These are phyloP conservation scores for Selenicereus undatus DNA, from an alignment of 148 eudicot species.

Conservation along the genomic window DNA sequence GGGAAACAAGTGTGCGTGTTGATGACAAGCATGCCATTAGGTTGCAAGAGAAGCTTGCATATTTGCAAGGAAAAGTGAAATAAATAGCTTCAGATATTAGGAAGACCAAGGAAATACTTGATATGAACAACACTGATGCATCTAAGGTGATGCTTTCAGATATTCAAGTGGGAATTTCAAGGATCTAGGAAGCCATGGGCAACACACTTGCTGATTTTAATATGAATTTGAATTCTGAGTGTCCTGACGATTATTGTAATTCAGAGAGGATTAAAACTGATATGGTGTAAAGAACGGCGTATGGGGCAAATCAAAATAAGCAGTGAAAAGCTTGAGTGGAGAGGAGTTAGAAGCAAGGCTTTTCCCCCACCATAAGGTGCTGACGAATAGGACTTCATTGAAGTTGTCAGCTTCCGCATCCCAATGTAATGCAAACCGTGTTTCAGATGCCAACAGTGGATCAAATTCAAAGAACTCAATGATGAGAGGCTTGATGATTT, in stretches of 20 bases:
- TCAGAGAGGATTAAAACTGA: conserved; percentile 20
- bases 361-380: conserved; percentile 76
- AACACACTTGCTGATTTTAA: conserved; percentile 38
- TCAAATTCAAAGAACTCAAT: conserved; percentile 27
- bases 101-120: conserved; percentile 87
- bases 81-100: conserved; percentile 89
- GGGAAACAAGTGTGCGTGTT: conserved; percentile 24
- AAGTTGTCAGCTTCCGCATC: conserved; percentile 23
- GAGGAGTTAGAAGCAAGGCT: conserved; percentile 79
- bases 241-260: conserved; percentile 21
- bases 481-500: conserved; percentile 26
- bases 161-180: conserved; percentile 78
- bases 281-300: not conserved
- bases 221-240: conserved; percentile 27
- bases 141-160: conserved; percentile 79
- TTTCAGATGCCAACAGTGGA: conserved; percentile 15
- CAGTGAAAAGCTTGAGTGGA: conserved; percentile 49
- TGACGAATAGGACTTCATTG: conserved; percentile 40
- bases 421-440: conserved; percentile 9
- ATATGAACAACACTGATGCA: conserved; percentile 66
- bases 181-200: conserved; percentile 87
- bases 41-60: conserved; percentile 84
- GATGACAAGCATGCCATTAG: conserved; percentile 55
- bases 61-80: conserved; percentile 86
- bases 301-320: conserved; percentile 17